Evolutionary conservation across 2,329 filamentous ascomycete species (phyloP).

Genomic region (Orbilia ellipsospora): DNA sequence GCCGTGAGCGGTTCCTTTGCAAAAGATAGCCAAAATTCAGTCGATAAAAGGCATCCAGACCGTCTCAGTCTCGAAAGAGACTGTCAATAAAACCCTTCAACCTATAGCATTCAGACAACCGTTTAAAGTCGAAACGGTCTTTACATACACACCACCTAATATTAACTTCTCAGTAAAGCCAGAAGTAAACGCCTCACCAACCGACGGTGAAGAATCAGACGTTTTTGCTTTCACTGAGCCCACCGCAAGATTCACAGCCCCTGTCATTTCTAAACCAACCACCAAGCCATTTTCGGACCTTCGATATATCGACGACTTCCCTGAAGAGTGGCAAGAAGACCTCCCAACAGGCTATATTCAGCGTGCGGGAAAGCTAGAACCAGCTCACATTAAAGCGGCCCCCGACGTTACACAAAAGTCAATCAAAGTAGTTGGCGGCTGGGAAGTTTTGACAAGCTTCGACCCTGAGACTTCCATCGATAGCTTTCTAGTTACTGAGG

Average conservation of each 20-base stretch:
- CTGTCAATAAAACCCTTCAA: slow-evolving; percentile 38
- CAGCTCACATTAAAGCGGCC: slow-evolving; percentile 38
- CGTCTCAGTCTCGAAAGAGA: slow-evolving; percentile 52
- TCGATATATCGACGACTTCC: slow-evolving; percentile 53
- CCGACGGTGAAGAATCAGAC: slow-evolving; percentile 37
- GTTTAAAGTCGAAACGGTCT: slow-evolving; percentile 52
- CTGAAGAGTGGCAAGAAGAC: slow-evolving; percentile 50
- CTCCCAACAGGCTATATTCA: slow-evolving; percentile 50
- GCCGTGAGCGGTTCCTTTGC: slow-evolving; percentile 49
- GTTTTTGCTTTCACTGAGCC: slow-evolving; percentile 42
- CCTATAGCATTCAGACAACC: slow-evolving; percentile 45
- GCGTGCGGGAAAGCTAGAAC: slow-evolving; percentile 47
- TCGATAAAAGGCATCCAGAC: slow-evolving; percentile 52
- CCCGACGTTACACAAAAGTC: slow-evolving; percentile 42
- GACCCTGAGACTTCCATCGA: slow-evolving; percentile 50
- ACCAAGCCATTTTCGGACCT: slow-evolving; percentile 44
- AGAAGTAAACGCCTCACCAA: slow-evolving; percentile 20
- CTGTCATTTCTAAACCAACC: slow-evolving; percentile 3
- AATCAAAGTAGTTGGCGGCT: slow-evolving; percentile 36
- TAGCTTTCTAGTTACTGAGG: slow-evolving; percentile 35
- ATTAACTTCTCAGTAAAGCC: slow-evolving; percentile 45
- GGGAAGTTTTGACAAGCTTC: slow-evolving; percentile 52
- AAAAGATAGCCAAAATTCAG: slow-evolving; percentile 52
- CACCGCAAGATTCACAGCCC: background rate
- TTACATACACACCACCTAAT: slow-evolving; percentile 45